These are phyloP conservation scores for Digitaria exilis DNA, from an alignment of 202 grass and related monocot genomes.

Conservation along the genomic window DNA sequence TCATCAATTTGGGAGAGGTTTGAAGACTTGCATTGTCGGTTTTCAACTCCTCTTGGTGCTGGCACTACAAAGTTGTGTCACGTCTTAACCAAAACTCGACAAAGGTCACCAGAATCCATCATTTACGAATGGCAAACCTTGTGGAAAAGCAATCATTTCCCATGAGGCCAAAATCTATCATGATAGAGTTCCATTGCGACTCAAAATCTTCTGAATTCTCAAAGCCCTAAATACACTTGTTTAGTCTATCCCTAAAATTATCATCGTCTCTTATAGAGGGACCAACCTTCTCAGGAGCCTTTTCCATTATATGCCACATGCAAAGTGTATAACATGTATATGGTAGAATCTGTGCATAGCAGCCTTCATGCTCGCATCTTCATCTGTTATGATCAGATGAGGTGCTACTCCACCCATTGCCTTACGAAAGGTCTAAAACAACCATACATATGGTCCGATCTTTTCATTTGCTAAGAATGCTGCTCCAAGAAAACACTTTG, in stretches of 20 bases:
- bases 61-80: too few species aligned
- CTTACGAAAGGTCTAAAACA: too few species aligned
- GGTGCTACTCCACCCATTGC: too few species aligned
- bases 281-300: neutral
- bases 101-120: neutral
- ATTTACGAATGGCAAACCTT: neutral
- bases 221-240: too few species aligned
- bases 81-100: too few species aligned
- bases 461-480: slow-evolving; percentile 15
- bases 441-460: neutral
- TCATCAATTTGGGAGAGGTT: too few species aligned
- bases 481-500: neutral
- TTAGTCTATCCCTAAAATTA: neutral
- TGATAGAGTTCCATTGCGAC: neutral
- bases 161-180: neutral
- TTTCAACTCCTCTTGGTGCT: too few species aligned
- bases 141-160: neutral
- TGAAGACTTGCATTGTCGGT: too few species aligned
- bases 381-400: too few species aligned
- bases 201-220: neutral
- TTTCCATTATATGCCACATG: neutral
- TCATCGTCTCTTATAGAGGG: neutral
- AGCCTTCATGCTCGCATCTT: neutral
- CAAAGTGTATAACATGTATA: neutral
- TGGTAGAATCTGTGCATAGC: neutral